Evolutionary conservation across 2,329 filamentous ascomycete genomes (phyloP).

Genomic region (Mycosphaerella sp.): DNA sequence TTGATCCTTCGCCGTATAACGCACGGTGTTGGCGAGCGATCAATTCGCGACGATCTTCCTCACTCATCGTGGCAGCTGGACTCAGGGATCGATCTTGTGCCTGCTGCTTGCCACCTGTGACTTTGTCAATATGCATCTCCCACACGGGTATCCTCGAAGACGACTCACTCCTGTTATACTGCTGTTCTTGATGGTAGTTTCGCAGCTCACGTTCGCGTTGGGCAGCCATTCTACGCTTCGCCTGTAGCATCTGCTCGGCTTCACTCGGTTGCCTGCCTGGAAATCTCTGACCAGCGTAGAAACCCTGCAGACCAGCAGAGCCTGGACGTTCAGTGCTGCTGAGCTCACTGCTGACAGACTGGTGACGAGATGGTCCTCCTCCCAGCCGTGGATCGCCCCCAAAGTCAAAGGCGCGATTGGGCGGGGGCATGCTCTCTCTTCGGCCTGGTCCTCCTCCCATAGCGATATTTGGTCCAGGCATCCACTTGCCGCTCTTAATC

Average conservation of each 20-base stretch:
- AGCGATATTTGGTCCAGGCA: constrained; percentile 39
- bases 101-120: constrained; percentile 60
- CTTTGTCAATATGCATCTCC: neutral
- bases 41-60: constrained; percentile 91
- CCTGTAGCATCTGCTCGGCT: constrained; percentile 98
- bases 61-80: constrained; percentile 71
- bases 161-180: constrained; percentile 93
- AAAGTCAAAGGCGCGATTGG: constrained; percentile 37
- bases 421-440: constrained; percentile 70
- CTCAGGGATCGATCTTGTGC: constrained; percentile 67
- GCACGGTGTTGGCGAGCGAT: constrained; percentile 94
- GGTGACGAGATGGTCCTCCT: constrained; percentile 63
- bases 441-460: constrained; percentile 44
- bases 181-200: constrained; percentile 99
- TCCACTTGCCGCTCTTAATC: constrained; percentile 93
- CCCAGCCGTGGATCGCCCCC: constrained; percentile 59
- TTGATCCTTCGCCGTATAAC: constrained; percentile 70
- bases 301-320: constrained; percentile 77
- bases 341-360: constrained; percentile 72
- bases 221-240: constrained; percentile 97
- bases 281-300: constrained; percentile 89
- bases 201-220: constrained; percentile 98
- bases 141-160: too few species aligned
- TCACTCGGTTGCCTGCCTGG: constrained; percentile 79
- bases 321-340: constrained; percentile 65